These are phyloP conservation scores for Gastrolobium villosum DNA, from an alignment of 306 rosid species.

Conservation along the genomic window DNA sequence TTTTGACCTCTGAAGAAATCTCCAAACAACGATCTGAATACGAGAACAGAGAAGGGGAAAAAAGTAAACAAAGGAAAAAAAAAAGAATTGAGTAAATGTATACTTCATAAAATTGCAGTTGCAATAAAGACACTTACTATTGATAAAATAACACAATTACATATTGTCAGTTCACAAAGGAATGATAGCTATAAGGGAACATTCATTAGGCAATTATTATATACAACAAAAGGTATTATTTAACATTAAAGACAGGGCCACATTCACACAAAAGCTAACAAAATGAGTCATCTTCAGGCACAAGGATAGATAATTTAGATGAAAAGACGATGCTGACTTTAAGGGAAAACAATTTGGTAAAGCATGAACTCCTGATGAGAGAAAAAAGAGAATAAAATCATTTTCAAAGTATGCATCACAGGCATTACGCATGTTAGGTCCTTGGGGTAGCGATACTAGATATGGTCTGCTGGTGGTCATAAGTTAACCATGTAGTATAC, in stretches of 20 bases:
- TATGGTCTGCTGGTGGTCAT: background rate
- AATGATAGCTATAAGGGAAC: background rate
- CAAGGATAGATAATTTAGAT: background rate
- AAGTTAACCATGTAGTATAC: background rate
- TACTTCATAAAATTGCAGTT: background rate
- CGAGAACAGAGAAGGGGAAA: constrained; percentile 12
- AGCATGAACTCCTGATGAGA: background rate
- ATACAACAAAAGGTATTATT: background rate
- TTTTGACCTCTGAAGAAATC: constrained; percentile 81
- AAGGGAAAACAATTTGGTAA: constrained; percentile 8
- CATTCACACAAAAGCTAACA: background rate
- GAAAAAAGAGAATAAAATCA: constrained; percentile 12
- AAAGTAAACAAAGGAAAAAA: background rate
- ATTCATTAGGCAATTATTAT: background rate
- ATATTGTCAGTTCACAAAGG: constrained; percentile 23
- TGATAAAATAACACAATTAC: constrained; percentile 27
- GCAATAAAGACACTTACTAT: background rate
- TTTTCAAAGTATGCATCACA: background rate
- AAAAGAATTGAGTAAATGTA: background rate
- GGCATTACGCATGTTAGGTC: background rate
- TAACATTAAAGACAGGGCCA: background rate
- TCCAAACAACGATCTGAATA: constrained; percentile 91
- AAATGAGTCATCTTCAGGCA: background rate
- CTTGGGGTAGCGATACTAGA: background rate
- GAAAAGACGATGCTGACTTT: constrained; percentile 1